Base-by-base conservation (phyloP, 345 rosid genomes). In the Ricinus communis region DNA sequence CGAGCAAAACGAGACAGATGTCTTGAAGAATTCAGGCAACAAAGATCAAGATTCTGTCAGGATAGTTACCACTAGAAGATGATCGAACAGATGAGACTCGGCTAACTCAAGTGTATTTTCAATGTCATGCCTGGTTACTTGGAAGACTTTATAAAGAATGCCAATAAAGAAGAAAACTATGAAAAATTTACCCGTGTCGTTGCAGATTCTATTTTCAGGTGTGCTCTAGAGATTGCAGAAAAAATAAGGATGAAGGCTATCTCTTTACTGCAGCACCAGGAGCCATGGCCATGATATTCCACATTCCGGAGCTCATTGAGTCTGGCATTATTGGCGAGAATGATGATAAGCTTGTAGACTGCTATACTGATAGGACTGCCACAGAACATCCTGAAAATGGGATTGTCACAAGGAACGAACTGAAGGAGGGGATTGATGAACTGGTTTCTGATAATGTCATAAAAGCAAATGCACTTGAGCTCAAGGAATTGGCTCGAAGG, bases 141-240 rank as follows among this genome's bases (percentile, higher is more conserved):
- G 24, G 70, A 65, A 56, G 63, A 72, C 8, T 68, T 74, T 55
- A 69, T 81, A 8, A 56, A n/a, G n/a, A n/a, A n/a, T n/a, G n/a
- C n/a, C n/a, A n/a, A 73, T 47, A 51, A 57, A n/a, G 15, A n/a
- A 41, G 69, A 56, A 18, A 64, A n/a, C 19, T 70, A 59, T 19
- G 31, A 69, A 56, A 68, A 56, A 49, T 58, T 81, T 40, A 19
- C 47, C 18, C 69, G 76, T 56, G 65, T 75, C 27, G 41, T 78
- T 45, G 74, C 52, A 7, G 82, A 81, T 62, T 13, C 56, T 28
- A 8, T 62, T 1, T n/a, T 65, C 21, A 60, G 70, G 18, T 78
- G 80, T 75, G 79, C 70, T 10, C 53, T 78, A 40, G 70, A 78
- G 63, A 38, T 74, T 60, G 77, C 82, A 0, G 30, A 47, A 49